phyloP scores from a whole-genome alignment of 1,284 basidiomycete genomes.

The Coniophora puteana region DNA sequence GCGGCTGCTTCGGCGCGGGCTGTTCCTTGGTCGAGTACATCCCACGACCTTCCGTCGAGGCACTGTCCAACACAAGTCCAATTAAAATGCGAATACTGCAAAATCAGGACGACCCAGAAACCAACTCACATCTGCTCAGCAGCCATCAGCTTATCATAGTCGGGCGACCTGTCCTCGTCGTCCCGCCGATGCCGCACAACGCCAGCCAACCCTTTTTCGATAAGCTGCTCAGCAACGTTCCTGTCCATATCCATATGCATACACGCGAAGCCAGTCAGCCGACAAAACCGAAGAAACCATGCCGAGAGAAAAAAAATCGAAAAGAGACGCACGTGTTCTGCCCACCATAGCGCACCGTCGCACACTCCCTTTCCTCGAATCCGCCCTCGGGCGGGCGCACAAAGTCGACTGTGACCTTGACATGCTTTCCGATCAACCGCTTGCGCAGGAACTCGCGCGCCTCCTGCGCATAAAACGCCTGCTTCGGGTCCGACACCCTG shows the following conservation, averaged over 20 bases:
- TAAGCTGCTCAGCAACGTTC: conserved; percentile 88
- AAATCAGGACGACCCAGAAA: not conserved
- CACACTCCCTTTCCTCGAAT: conserved; percentile 90
- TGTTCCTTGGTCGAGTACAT: conserved; percentile 93
- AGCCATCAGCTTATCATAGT: conserved; percentile 93
- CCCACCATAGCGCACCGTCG: conserved; percentile 81
- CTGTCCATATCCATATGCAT: conserved; percentile 34
- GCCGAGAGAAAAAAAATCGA: no score
- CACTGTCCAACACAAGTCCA: conserved; percentile 42
- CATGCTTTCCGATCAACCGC: conserved; percentile 87
- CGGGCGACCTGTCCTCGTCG: conserved; percentile 92
- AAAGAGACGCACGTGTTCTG: conserved; percentile 67
- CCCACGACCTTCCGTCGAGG: conserved; percentile 76
- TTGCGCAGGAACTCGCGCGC: conserved; percentile 91
- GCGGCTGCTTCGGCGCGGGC: conserved; percentile 62
- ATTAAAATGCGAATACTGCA: conserved; percentile 5
- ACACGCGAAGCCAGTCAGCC: conserved; percentile 7
- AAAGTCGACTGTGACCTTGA: conserved; percentile 85
- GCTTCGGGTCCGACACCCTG: conserved; percentile 79
- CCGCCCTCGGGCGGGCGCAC: conserved; percentile 90
- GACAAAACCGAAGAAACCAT: conserved; percentile 2
- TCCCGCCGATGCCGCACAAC: conserved; percentile 91
- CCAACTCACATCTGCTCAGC: conserved; percentile 82
- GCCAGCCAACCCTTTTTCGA: conserved; percentile 90
- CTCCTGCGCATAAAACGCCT: conserved; percentile 88